Evolutionary conservation across 2,329 filamentous ascomycete genomes (phyloP).

Genomic region (Beauveria bassiana): DNA sequence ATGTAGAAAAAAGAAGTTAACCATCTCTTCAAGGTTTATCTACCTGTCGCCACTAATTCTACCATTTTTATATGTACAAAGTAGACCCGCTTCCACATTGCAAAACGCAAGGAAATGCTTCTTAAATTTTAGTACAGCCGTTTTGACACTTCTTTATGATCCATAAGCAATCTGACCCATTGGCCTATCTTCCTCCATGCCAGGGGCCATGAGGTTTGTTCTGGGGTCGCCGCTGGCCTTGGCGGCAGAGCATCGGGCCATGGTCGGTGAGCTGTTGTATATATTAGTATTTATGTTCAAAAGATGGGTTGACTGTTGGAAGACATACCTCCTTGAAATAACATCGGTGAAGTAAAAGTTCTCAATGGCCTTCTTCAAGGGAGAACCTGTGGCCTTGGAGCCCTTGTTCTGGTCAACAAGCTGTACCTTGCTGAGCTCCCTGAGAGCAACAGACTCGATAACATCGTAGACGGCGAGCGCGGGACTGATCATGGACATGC

Average conservation of each 20-base stretch:
- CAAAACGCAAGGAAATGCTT: slow-evolving; percentile 24
- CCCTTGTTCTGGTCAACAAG: slow-evolving; percentile 96
- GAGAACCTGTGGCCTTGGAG: slow-evolving; percentile 58
- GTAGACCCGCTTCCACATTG: slow-evolving; percentile 19
- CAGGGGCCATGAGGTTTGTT: slow-evolving; percentile 72
- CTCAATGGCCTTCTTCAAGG: slow-evolving; percentile 78
- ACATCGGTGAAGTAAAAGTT: slow-evolving; percentile 98
- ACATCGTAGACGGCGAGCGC: slow-evolving; percentile 85
- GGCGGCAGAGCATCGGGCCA: slow-evolving; percentile 92
- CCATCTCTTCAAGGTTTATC: slow-evolving; percentile 7
- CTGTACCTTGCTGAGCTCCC: slow-evolving; percentile 80
- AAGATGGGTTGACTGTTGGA: slow-evolving; percentile 7
- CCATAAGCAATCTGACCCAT: slow-evolving; percentile 56
- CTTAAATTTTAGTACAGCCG: slow-evolving; percentile 29
- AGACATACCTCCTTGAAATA: slow-evolving; percentile 82
- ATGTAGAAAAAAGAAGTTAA: background rate
- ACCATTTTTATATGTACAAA: slow-evolving; percentile 11
- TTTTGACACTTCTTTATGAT: slow-evolving; percentile 28
- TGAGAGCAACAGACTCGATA: slow-evolving; percentile 71
- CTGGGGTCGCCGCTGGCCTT: slow-evolving; percentile 75
- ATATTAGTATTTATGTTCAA: slow-evolving; percentile 17
- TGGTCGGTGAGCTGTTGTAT: slow-evolving; percentile 73
- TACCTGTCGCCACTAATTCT: slow-evolving; percentile 9
- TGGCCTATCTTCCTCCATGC: slow-evolving; percentile 54
- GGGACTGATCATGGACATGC: slow-evolving; percentile 92